These are phyloP conservation scores for Cryptococcus sp. DNA, from an alignment of 1,284 basidiomycete genomes.

Conservation along the genomic window DNA sequence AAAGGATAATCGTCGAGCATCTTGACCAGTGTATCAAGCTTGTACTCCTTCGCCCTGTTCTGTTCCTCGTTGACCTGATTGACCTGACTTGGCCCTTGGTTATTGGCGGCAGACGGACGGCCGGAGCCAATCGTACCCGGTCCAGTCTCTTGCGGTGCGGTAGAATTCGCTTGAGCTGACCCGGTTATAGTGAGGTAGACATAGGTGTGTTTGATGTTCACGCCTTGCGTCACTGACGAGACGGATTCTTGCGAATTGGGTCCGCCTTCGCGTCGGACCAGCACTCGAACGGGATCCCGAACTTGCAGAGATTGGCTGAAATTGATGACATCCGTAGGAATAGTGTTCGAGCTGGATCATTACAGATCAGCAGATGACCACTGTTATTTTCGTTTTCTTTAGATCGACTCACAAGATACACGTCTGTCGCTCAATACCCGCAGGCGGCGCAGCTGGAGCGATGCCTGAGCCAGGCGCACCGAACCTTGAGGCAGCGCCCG, in stretches of 20 bases:
- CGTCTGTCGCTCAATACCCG: constrained; percentile 75
- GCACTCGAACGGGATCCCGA: constrained; percentile 89
- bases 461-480: constrained; percentile 26
- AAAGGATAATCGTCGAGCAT: constrained; percentile 76
- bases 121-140: constrained; percentile 89
- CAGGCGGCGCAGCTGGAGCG: constrained; percentile 1
- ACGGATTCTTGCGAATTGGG: constrained; percentile 57
- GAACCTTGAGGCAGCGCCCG: constrained; percentile 55
- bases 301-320: constrained; percentile 63
- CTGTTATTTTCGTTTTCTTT: neutral
- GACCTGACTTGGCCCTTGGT: constrained; percentile 52
- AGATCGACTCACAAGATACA: constrained; percentile 69
- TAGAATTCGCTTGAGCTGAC: constrained; percentile 63
- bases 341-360: constrained; percentile 59
- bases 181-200: constrained; percentile 89
- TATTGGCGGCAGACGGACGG: constrained; percentile 48
- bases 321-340: constrained; percentile 58
- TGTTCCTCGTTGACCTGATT: constrained; percentile 67
- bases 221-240: constrained; percentile 56
- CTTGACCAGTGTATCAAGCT: constrained; percentile 90
- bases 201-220: constrained; percentile 86
- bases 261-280: constrained; percentile 87
- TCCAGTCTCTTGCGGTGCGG: constrained; percentile 59
- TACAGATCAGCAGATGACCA: neutral
- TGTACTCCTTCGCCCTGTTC: constrained; percentile 91